phyloP scores from a whole-genome alignment of 768 basidiomycete species.

The Calocera cornea region DNA sequence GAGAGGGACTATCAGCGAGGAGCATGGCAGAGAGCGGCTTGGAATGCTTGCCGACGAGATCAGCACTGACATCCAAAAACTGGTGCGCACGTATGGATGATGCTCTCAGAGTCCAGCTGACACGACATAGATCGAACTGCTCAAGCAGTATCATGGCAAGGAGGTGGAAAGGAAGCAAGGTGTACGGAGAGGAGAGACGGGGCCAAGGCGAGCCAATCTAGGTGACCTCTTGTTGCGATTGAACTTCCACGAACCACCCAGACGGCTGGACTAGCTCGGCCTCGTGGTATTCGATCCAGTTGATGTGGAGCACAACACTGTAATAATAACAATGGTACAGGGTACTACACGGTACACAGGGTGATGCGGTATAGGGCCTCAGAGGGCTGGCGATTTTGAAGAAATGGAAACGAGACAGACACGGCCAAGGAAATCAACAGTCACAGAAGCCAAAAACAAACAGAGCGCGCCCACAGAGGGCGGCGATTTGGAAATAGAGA shows the following conservation, averaged over 20 bases:
- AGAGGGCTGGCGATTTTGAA: no score
- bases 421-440: no score
- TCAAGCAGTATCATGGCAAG: background rate
- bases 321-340: no score
- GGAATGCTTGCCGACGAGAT: conserved; percentile 44
- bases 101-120: background rate
- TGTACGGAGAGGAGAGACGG: background rate
- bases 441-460: no score
- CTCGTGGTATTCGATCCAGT: no score
- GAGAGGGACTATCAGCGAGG: conserved; percentile 43
- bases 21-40: conserved; percentile 45
- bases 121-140: background rate
- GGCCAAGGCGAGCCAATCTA: background rate
- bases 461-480: no score
- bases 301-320: no score
- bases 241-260: background rate
- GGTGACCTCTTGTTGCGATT: background rate
- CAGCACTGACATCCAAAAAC: conserved; percentile 37
- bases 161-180: background rate
- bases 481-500: no score
- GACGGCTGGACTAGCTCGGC: background rate
- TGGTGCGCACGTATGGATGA: conserved; percentile 35
- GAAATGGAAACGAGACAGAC: no score
- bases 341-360: no score
- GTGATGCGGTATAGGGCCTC: no score